phyloP scores from a whole-genome alignment of 2,329 filamentous ascomycete genomes.

The Ophiocordyceps camponoti-floridani region DNA sequence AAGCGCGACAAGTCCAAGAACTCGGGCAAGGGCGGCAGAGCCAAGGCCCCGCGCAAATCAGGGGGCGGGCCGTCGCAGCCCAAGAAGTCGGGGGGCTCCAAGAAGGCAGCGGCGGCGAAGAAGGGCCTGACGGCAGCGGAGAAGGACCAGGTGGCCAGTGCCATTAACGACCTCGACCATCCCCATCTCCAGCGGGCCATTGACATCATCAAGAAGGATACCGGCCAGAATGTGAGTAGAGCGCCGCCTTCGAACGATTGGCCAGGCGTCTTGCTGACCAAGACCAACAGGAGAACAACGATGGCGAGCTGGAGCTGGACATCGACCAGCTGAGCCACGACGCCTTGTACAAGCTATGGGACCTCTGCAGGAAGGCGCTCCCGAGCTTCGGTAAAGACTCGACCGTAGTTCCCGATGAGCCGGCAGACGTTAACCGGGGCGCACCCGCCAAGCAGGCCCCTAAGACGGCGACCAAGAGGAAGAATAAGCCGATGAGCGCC shows the following conservation, averaged over 20 bases:
- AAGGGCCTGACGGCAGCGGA: slow-evolving; percentile 54
- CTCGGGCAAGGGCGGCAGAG: slow-evolving; percentile 38
- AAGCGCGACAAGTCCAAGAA: slow-evolving; percentile 43
- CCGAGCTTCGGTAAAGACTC: slow-evolving; percentile 20
- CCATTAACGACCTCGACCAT: slow-evolving; percentile 65
- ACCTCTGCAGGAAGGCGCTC: slow-evolving; percentile 24
- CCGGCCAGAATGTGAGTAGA: slow-evolving; percentile 49
- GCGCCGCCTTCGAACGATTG: neutral
- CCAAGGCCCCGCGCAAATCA: slow-evolving; percentile 27
- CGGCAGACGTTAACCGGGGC: slow-evolving; percentile 13
- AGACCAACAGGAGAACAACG: slow-evolving; percentile 31
- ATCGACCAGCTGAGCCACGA: slow-evolving; percentile 38
- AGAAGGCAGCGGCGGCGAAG: slow-evolving; percentile 25
- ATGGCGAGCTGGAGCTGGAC: slow-evolving; percentile 40
- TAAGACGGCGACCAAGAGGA: slow-evolving; percentile 32
- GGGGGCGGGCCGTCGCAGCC: slow-evolving; percentile 12
- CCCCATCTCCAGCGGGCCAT: slow-evolving; percentile 66
- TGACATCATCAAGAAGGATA: slow-evolving; percentile 79
- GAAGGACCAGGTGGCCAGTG: slow-evolving; percentile 80
- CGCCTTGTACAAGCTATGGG: slow-evolving; percentile 34
- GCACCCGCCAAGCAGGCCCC: slow-evolving; percentile 12
- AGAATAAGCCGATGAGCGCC: slow-evolving; percentile 62
- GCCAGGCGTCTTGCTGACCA: neutral
- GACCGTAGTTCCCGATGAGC: slow-evolving; percentile 8
- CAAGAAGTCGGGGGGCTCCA: slow-evolving; percentile 19